A percentile compares a stretch with the other conserved stretches of the same genome.
These are phyloP conservation scores for Oryza glaberrima DNA, from an alignment of 176 grass and related monocot genomes.

Conservation along the genomic window DNA sequence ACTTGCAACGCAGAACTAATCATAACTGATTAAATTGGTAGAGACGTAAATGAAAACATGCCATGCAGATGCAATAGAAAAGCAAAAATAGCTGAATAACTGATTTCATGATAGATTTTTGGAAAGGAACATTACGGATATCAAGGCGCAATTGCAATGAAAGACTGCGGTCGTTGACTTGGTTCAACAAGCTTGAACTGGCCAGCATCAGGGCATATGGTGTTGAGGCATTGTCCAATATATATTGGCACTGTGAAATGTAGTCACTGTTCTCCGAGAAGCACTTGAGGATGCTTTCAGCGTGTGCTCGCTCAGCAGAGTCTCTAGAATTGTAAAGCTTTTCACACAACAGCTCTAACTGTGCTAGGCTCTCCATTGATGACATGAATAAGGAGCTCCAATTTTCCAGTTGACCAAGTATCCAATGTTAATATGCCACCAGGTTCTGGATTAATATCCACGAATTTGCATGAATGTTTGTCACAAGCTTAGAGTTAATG, in stretches of 20 bases:
- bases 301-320: slow-evolving; percentile 90
- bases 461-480: slow-evolving; percentile 71
- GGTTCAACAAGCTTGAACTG: slow-evolving; percentile 98
- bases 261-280: slow-evolving; percentile 99
- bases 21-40: slow-evolving; percentile 24
- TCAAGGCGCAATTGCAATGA: slow-evolving; percentile 89
- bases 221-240: slow-evolving; percentile 99
- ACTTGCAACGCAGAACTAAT: slow-evolving; percentile 4
- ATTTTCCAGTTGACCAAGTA: slow-evolving; percentile 70
- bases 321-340: slow-evolving; percentile 99
- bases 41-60: slow-evolving; percentile 46
- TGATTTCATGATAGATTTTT: slow-evolving; percentile 40
- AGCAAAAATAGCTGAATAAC: not conserved
- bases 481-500: slow-evolving; percentile 56
- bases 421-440: slow-evolving; percentile 49
- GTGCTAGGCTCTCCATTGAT: slow-evolving; percentile 98
- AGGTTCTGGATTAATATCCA: slow-evolving; percentile 41
- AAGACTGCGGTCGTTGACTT: slow-evolving; percentile 88
- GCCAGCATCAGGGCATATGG: slow-evolving; percentile 99
- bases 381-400: slow-evolving; percentile 55
- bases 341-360: slow-evolving; percentile 97
- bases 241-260: slow-evolving; percentile 98
- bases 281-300: slow-evolving; percentile 95
- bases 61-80: slow-evolving; percentile 34
- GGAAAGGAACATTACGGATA: slow-evolving; percentile 95